Evolutionary conservation across 495 filamentous ascomycete species (phyloP).

Genomic region (Aspergillus diversus): DNA sequence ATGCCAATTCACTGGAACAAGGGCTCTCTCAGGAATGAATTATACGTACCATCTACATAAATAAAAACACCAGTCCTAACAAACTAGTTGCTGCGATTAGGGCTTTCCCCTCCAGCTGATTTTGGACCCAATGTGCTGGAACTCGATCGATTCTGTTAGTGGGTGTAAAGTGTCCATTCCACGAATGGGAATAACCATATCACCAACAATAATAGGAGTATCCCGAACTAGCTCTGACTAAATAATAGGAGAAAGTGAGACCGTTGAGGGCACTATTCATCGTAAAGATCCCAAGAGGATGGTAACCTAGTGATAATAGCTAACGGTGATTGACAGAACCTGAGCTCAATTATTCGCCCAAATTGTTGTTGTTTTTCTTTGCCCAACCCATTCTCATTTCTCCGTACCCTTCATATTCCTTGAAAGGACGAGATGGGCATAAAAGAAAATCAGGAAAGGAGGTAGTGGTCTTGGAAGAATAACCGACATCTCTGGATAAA

Average conservation of each 20-base stretch:
- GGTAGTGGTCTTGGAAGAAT: neutral
- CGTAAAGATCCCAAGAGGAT: conserved; percentile 4
- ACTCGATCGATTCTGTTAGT: neutral
- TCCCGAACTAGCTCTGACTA: neutral
- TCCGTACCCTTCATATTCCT: neutral
- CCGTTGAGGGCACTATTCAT: neutral
- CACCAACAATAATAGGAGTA: neutral
- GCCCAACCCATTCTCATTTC: neutral
- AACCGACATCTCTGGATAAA: neutral
- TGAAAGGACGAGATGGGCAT: neutral
- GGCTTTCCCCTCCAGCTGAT: too few relatives aligned
- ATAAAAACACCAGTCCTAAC: too few relatives aligned
- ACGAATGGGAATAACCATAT: neutral
- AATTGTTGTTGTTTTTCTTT: neutral
- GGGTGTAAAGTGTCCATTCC: neutral
- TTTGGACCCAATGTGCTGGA: neutral
- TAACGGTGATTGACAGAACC: neutral
- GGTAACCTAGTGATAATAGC: conserved; percentile 15
- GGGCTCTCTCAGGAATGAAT: too few relatives aligned
- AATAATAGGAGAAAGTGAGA: neutral
- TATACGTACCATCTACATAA: too few relatives aligned
- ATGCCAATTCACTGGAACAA: too few relatives aligned
- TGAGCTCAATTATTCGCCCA: neutral
- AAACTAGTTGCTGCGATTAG: too few relatives aligned
- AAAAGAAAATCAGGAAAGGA: neutral